A percentile compares a stretch with the other conserved stretches of the same genome.
Evolutionary conservation across 306 rosid genomes (phyloP).

Genomic region (Trifolium dubium): DNA sequence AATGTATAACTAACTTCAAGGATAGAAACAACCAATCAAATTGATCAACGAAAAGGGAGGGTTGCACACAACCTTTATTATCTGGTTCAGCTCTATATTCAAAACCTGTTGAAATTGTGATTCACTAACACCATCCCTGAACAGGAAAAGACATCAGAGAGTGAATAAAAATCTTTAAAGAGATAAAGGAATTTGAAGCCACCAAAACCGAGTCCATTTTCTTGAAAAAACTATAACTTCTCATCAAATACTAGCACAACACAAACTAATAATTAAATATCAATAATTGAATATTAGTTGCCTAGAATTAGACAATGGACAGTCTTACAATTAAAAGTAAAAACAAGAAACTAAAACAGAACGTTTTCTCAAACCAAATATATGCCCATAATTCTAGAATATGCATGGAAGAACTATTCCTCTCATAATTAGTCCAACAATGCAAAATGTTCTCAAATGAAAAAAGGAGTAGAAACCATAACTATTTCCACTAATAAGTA

Average conservation of each 20-base stretch:
- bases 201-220: constrained; percentile 31
- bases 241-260: constrained; percentile 33
- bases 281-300: constrained; percentile 1
- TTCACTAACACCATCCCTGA: constrained; percentile 94
- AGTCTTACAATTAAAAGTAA: background rate
- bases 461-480: constrained; percentile 12
- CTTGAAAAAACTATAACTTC: background rate
- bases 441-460: constrained; percentile 2
- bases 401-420: background rate
- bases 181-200: constrained; percentile 21
- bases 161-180: constrained; percentile 23
- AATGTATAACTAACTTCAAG: constrained; percentile 2
- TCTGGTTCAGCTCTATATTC: constrained; percentile 85
- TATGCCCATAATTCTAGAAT: constrained; percentile 1
- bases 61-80: constrained; percentile 67
- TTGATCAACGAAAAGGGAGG: constrained; percentile 32
- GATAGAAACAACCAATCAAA: constrained; percentile 14
- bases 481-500: background rate
- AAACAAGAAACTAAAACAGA: background rate
- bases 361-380: background rate
- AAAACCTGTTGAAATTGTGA: constrained; percentile 90
- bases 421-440: background rate
- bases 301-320: background rate
- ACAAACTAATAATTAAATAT: background rate
- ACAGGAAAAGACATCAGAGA: constrained; percentile 36